A percentile compares a stretch with the other conserved stretches of the same genome.
Evolutionary conservation across 139 green algal genomes (phyloP).

Genomic region (Chlamydomonas incerta): DNA sequence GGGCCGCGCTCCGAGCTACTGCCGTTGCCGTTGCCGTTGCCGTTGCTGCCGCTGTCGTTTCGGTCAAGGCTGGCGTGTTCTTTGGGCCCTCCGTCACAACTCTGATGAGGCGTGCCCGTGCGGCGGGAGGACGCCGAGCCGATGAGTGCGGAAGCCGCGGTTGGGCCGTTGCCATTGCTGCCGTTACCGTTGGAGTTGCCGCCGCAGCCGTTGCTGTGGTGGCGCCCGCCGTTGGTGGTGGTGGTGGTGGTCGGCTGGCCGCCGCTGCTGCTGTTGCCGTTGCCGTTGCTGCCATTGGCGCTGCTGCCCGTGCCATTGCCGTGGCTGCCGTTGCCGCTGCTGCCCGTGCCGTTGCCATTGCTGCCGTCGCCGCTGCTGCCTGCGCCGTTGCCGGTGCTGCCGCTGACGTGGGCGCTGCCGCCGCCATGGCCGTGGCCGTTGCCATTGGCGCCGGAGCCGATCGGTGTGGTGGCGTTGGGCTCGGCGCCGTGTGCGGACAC

Average conservation of each 20-base stretch:
- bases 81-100: no score
- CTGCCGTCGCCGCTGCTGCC: neutral
- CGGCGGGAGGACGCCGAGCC: no score
- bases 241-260: neutral
- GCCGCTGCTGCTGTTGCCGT: neutral
- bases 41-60: no score
- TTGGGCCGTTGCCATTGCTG: neutral
- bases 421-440: neutral
- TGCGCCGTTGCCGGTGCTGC: no score
- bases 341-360: neutral
- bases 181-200: neutral
- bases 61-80: no score
- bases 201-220: neutral
- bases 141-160: no score
- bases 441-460: constrained; percentile 3
- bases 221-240: neutral
- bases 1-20: neutral
- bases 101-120: no score
- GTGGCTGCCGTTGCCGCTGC: neutral
- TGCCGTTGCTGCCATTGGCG: neutral
- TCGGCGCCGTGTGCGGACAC: neutral
- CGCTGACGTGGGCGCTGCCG: no score
- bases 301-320: no score
- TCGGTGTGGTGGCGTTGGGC: neutral
- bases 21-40: neutral